Conservation (phyloP, 2,329 filamentous ascomycete genomes). For the Colletotrichum tropicale region DNA sequence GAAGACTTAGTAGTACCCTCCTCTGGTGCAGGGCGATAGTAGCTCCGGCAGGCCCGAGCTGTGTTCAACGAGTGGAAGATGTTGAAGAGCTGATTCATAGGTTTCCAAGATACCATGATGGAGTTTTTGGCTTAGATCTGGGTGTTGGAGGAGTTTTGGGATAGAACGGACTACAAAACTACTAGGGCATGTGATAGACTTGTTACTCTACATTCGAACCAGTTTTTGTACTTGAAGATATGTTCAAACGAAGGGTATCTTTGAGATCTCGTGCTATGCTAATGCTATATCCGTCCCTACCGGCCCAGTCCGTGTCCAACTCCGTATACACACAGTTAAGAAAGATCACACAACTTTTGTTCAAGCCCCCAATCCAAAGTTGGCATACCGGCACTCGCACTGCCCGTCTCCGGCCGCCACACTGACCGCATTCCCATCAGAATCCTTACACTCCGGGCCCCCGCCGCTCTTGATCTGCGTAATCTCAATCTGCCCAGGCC, state of each 20-base stretch:
- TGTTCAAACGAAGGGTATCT: not conserved
- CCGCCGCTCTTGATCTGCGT: conserved; percentile 53
- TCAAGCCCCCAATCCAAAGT: conserved; percentile 26
- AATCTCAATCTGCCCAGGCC: conserved; percentile 65
- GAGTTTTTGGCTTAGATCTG: not conserved
- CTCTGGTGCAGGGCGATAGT: not conserved
- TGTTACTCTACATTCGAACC: not conserved
- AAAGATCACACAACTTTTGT: not conserved
- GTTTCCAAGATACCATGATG: not conserved
- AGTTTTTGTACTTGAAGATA: not conserved
- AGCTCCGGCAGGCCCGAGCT: not conserved
- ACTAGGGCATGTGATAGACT: not conserved
- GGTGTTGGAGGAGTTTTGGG: not conserved
- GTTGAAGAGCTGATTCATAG: not conserved
- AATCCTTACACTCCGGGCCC: conserved; percentile 58
- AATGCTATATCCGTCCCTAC: not conserved
- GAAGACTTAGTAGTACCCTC: not conserved
- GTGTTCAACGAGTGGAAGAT: not conserved
- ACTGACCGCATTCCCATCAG: conserved; percentile 37
- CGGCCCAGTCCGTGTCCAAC: not conserved
- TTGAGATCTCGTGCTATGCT: not conserved
- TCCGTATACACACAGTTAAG: not conserved
- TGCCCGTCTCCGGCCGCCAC: conserved; percentile 38
- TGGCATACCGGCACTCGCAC: conserved; percentile 45
- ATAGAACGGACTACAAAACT: not conserved